phyloP scores from a whole-genome alignment of 2,329 filamentous ascomycete genomes.

The Pseudopyricularia javanii region DNA sequence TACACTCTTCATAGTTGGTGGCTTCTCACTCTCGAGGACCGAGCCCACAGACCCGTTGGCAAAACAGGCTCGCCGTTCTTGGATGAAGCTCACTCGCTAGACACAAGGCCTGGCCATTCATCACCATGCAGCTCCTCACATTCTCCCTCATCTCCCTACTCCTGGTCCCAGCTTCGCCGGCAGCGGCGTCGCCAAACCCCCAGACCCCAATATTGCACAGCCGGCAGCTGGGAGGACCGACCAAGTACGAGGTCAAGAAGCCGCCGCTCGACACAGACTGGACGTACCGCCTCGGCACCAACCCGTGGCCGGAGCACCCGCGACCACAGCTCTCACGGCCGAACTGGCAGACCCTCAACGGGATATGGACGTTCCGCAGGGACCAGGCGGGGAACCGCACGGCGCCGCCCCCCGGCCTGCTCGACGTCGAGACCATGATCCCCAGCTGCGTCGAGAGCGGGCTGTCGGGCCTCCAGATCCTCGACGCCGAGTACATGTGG shows the following conservation, averaged over 20 bases:
- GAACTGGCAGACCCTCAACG: constrained; percentile 44
- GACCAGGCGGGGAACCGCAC: constrained; percentile 12
- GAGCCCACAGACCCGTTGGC: too few species aligned
- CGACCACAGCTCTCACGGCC: constrained; percentile 39
- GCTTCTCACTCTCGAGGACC: too few species aligned
- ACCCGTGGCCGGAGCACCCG: constrained; percentile 46
- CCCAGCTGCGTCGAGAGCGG: constrained; percentile 17
- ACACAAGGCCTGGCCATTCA: background rate
- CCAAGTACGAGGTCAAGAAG: constrained; percentile 22
- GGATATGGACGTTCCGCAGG: constrained; percentile 40
- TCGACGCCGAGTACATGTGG: constrained; percentile 31
- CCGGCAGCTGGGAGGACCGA: background rate
- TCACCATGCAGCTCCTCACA: background rate
- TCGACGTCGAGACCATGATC: constrained; percentile 23
- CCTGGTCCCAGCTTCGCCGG: background rate
- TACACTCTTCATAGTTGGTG: too few species aligned
- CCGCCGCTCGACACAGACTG: constrained; percentile 36
- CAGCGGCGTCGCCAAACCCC: background rate
- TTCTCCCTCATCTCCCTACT: background rate
- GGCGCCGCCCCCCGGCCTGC: constrained; percentile 12
- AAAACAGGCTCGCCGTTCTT: too few species aligned
- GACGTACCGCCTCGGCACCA: constrained; percentile 37
- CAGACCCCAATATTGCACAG: background rate
- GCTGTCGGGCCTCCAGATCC: constrained; percentile 33
- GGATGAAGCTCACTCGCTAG: too few species aligned